Evolutionary conservation across 2,329 filamentous ascomycete genomes (phyloP).

Genomic region (Aspergillus hiratsukae): DNA sequence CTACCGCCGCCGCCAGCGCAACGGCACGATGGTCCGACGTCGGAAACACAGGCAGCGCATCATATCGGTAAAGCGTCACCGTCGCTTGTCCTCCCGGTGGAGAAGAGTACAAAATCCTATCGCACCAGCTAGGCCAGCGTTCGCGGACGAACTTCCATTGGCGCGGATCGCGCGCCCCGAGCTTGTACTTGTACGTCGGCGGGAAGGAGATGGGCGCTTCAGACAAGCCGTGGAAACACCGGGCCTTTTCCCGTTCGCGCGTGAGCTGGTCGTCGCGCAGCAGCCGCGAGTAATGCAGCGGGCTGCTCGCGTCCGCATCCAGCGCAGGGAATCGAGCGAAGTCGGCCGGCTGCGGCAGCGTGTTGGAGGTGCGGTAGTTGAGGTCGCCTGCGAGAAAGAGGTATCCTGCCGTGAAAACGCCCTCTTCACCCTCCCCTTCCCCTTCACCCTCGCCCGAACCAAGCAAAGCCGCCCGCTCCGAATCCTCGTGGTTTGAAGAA

Average conservation of each 20-base stretch:
- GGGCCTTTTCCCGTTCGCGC: slow-evolving; percentile 62
- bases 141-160: slow-evolving; percentile 73
- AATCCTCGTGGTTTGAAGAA: slow-evolving; percentile 33
- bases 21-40: slow-evolving; percentile 88
- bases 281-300: slow-evolving; percentile 62
- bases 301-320: slow-evolving; percentile 46
- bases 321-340: slow-evolving; percentile 59
- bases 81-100: slow-evolving; percentile 39
- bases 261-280: slow-evolving; percentile 74
- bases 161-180: slow-evolving; percentile 37
- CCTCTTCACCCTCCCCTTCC: slow-evolving; percentile 17
- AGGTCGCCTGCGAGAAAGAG: slow-evolving; percentile 88
- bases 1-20: slow-evolving; percentile 64
- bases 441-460: neutral
- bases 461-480: slow-evolving; percentile 32
- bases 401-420: slow-evolving; percentile 71
- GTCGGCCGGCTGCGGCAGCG: slow-evolving; percentile 57
- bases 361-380: slow-evolving; percentile 82
- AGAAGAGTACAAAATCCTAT: slow-evolving; percentile 65
- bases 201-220: slow-evolving; percentile 76
- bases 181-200: slow-evolving; percentile 87
- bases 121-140: slow-evolving; percentile 90
- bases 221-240: slow-evolving; percentile 70
- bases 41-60: slow-evolving; percentile 70
- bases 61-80: slow-evolving; percentile 61